Evolutionary conservation across 306 rosid species (phyloP).

Genomic region (Cercis canadensis): DNA sequence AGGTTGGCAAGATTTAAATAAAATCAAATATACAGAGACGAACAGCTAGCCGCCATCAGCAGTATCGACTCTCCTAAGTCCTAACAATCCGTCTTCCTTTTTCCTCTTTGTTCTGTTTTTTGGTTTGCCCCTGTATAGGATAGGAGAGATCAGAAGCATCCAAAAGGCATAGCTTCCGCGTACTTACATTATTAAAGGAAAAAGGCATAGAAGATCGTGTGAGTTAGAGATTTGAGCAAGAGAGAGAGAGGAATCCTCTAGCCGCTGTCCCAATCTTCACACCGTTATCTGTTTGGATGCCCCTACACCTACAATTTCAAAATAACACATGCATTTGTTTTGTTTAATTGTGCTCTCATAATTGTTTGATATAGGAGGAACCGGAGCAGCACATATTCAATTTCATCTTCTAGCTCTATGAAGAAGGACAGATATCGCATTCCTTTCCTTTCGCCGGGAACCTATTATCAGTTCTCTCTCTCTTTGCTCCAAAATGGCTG

Average conservation of each 20-base stretch:
- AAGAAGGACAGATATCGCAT: not conserved
- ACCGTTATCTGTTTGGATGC: constrained; percentile 81
- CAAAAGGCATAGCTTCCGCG: constrained; percentile 60
- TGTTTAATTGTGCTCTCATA: constrained; percentile 5
- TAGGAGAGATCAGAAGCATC: constrained; percentile 56
- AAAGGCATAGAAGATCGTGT: constrained; percentile 75
- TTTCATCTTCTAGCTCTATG: not conserved
- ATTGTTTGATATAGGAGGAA: constrained; percentile 16
- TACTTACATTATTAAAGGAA: constrained; percentile 41
- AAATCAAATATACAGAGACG: constrained; percentile 60
- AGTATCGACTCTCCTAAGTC: constrained; percentile 33
- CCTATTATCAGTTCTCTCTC: not conserved
- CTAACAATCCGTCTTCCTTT: constrained; percentile 24
- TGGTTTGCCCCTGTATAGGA: constrained; percentile 1
- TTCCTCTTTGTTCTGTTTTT: constrained; percentile 34
- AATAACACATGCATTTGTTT: constrained; percentile 26
- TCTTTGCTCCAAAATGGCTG: constrained; percentile 51
- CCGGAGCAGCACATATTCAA: not conserved
- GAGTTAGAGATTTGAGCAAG: constrained; percentile 42
- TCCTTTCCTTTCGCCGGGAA: not conserved
- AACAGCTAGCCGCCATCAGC: constrained; percentile 57
- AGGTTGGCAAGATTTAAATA: constrained; percentile 39
- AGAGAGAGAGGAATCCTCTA: constrained; percentile 56
- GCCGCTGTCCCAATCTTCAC: constrained; percentile 76
- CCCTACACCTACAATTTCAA: constrained; percentile 8